phyloP scores from a whole-genome alignment of 1,284 basidiomycete species.

The Ceratobasidium sp. region DNA sequence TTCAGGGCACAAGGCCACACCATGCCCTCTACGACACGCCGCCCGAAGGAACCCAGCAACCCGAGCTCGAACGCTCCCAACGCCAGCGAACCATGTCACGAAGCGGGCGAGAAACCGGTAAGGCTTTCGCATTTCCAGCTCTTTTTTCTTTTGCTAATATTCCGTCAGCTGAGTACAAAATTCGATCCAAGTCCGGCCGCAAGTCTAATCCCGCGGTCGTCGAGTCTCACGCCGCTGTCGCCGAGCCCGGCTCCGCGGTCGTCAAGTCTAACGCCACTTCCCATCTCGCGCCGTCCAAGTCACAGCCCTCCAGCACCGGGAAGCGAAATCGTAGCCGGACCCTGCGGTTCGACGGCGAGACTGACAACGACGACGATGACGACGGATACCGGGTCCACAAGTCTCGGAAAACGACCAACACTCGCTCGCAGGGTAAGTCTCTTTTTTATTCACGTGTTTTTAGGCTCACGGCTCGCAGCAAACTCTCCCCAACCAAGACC shows the following conservation, averaged over 20 bases:
- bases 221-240: no score
- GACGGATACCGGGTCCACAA: not conserved
- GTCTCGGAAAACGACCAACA: not conserved
- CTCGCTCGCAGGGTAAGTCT: not conserved
- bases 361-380: not conserved
- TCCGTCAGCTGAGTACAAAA: not conserved
- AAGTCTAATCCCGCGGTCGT: not conserved
- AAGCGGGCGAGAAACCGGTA: not conserved
- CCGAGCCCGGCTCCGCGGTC: not conserved
- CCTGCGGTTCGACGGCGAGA: not conserved
- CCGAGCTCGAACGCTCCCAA: not conserved
- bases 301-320: not conserved
- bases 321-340: not conserved
- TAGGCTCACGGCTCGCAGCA: not conserved
- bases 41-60: not conserved
- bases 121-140: not conserved
- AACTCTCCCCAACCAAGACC: not conserved
- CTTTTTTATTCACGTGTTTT: not conserved
- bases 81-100: not conserved
- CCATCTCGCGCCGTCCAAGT: not conserved
- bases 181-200: not conserved
- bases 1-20: not conserved
- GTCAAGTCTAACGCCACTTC: not conserved
- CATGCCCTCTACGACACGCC: conserved; percentile 14
- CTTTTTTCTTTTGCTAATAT: not conserved